A percentile compares a stretch with the other conserved stretches of the same genome.
Conservation (phyloP, 2,329 filamentous ascomycete genomes). For the Chalaropsis ovoidea region DNA sequence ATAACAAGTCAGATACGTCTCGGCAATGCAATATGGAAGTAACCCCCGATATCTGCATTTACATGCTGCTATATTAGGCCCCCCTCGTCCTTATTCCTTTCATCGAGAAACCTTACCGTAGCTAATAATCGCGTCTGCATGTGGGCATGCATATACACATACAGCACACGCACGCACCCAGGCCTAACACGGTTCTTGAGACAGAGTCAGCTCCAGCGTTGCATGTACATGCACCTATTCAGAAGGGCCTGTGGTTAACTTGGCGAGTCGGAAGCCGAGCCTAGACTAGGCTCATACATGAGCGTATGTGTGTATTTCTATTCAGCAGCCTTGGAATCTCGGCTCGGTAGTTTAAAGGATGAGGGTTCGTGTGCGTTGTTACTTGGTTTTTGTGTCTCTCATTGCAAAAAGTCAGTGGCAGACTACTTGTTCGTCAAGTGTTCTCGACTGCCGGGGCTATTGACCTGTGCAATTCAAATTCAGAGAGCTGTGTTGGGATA, state of each 20-base stretch:
- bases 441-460: background rate
- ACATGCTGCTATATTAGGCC: background rate
- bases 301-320: background rate
- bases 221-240: background rate
- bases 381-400: too few species aligned
- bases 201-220: background rate
- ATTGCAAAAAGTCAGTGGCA: too few species aligned
- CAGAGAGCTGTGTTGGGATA: background rate
- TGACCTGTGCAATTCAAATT: too few species aligned
- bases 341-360: background rate
- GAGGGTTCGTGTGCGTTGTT: too few species aligned
- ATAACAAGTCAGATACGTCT: background rate
- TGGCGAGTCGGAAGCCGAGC: background rate
- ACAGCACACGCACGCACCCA: background rate
- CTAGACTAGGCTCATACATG: background rate
- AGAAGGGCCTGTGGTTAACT: background rate
- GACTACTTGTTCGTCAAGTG: background rate
- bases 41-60: background rate
- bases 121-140: background rate
- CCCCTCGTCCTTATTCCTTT: background rate
- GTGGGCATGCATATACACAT: background rate
- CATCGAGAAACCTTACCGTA: background rate
- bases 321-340: background rate
- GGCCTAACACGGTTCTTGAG: background rate
- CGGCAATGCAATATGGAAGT: background rate